These are phyloP conservation scores for Phoma herbarum DNA, from an alignment of 2,329 filamentous ascomycete genomes.

Conservation along the genomic window DNA sequence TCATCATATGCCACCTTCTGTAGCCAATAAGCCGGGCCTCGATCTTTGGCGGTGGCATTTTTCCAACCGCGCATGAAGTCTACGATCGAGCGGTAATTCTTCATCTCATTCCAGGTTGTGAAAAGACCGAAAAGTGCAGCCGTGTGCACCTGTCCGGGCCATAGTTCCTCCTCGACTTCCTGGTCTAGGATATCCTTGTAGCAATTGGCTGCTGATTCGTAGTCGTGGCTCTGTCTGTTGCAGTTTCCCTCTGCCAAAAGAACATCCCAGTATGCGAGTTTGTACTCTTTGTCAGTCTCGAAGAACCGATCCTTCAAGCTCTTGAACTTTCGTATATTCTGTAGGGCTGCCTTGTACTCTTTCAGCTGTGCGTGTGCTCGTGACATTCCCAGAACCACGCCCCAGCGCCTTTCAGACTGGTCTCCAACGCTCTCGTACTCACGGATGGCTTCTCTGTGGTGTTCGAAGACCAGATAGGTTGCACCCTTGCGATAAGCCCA, in stretches of 20 bases:
- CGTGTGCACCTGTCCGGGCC: neutral
- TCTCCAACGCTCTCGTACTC: neutral
- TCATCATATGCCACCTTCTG: neutral
- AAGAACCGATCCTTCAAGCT: neutral
- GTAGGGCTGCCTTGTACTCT: neutral
- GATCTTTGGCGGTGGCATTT: neutral
- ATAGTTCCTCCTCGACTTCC: neutral
- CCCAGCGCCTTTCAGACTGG: neutral
- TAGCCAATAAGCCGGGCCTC: neutral
- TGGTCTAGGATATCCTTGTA: neutral
- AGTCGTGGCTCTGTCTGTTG: neutral
- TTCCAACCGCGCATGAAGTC: slow-evolving; percentile 4
- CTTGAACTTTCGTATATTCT: neutral
- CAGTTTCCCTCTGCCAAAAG: neutral
- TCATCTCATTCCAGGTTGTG: neutral
- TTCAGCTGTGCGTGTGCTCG: neutral
- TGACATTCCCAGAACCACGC: neutral
- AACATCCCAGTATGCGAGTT: neutral
- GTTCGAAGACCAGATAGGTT: neutral
- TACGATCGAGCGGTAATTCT: neutral
- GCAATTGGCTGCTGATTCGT: neutral
- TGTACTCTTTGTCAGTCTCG: neutral
- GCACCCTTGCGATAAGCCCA: slow-evolving; percentile 1
- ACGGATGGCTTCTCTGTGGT: slow-evolving; percentile 4
- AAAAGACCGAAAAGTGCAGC: neutral